These are phyloP conservation scores for Leishmania turanica DNA, from an alignment of 208 protist genomes.

Conservation along the genomic window DNA sequence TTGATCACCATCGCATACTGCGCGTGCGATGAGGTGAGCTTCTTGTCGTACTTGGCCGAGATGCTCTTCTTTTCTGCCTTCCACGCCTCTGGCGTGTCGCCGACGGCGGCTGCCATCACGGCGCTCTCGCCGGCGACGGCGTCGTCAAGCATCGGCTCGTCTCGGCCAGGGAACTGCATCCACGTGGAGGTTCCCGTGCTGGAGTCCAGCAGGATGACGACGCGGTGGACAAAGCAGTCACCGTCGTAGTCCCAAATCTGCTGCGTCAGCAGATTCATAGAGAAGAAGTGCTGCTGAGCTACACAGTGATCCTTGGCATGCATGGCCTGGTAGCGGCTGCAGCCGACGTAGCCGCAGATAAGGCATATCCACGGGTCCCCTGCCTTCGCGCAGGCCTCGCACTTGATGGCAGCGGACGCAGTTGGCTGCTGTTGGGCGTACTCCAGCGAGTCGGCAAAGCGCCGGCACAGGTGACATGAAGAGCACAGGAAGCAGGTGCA, in stretches of 20 bases:
- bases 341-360: constrained; percentile 93
- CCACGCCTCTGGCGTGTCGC: constrained; percentile 25
- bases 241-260: constrained; percentile 94
- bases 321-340: constrained; percentile 91
- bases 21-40: constrained; percentile 69
- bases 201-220: constrained; percentile 69
- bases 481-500: constrained; percentile 60
- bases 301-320: constrained; percentile 88
- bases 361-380: constrained; percentile 92
- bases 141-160: constrained; percentile 42
- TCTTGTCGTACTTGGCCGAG: constrained; percentile 82
- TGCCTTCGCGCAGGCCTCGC: constrained; percentile 63
- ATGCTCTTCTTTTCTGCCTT: constrained; percentile 75
- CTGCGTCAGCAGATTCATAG: constrained; percentile 90
- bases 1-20: constrained; percentile 82
- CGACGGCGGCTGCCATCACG: neutral
- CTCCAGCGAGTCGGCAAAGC: constrained; percentile 31
- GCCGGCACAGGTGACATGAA: constrained; percentile 65
- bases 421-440: constrained; percentile 16
- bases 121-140: constrained; percentile 7
- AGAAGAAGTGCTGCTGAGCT: constrained; percentile 72
- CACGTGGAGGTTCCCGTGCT: constrained; percentile 61
- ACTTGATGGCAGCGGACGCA: constrained; percentile 34
- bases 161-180: constrained; percentile 73
- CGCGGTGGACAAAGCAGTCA: constrained; percentile 88